Conservation (phyloP, 2,329 filamentous ascomycete genomes). For the Pseudocercospora eumusae region DNA sequence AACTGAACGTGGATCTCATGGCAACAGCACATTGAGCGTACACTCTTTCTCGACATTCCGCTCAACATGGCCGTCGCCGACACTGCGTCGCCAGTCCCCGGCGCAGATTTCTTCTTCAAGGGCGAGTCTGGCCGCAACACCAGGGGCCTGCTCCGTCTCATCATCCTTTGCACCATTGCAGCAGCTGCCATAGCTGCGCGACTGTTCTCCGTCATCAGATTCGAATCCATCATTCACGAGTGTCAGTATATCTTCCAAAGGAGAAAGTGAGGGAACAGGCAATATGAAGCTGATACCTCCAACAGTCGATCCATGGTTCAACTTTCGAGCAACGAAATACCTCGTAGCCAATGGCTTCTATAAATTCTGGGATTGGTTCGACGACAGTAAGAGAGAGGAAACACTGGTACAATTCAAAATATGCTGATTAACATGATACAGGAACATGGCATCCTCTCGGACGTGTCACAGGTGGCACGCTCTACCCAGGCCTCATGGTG, state of each 20-base stretch:
- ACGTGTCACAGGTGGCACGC: conserved; percentile 96
- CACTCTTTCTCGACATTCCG: neutral
- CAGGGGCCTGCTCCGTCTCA: conserved; percentile 78
- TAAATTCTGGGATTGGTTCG: conserved; percentile 99
- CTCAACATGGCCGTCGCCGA: conserved; percentile 28
- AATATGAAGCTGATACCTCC: conserved; percentile 18
- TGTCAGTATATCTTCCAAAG: conserved; percentile 63
- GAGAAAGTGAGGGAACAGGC: conserved; percentile 10
- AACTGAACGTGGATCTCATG: neutral
- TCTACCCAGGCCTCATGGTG: conserved; percentile 98
- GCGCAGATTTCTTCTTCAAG: conserved; percentile 61
- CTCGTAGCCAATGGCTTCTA: conserved; percentile 96
- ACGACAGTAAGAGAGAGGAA: conserved; percentile 68
- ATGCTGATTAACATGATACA: conserved; percentile 36
- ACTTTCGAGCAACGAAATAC: conserved; percentile 98
- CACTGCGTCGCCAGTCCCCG: conserved; percentile 17
- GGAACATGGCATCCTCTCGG: conserved; percentile 98
- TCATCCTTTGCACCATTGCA: conserved; percentile 90
- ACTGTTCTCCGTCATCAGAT: conserved; percentile 97
- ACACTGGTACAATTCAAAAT: neutral
- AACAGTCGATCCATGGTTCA: conserved; percentile 98
- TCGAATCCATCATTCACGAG: conserved; percentile 99
- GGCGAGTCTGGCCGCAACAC: conserved; percentile 79
- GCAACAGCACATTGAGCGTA: neutral
- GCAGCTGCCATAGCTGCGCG: conserved; percentile 88